Conservation (phyloP, 345 rosid species). For the Lagerstroemia speciosa region DNA sequence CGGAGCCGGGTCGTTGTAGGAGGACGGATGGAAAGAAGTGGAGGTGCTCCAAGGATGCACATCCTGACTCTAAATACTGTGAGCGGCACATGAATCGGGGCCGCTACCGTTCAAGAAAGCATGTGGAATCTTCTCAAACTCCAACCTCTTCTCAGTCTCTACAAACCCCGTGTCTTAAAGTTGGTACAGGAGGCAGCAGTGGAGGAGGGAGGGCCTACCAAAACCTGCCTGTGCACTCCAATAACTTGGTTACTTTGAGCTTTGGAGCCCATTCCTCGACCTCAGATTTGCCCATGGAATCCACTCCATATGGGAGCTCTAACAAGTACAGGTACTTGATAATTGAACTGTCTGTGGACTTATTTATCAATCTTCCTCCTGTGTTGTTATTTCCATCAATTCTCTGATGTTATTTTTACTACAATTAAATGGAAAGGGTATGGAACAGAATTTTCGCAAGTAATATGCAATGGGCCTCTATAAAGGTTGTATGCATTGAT, state of each 20-base stretch:
- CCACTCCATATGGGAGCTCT: constrained; percentile 14
- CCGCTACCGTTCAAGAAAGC: constrained; percentile 58
- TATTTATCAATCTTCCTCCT: neutral
- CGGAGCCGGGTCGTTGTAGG: constrained; percentile 80
- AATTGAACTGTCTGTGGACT: neutral
- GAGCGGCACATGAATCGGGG: constrained; percentile 49
- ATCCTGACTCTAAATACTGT: constrained; percentile 54
- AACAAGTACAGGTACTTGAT: constrained; percentile 13
- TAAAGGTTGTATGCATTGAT: neutral
- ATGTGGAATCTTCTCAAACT: constrained; percentile 36
- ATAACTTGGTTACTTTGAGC: constrained; percentile 11
- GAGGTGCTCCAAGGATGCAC: constrained; percentile 88
- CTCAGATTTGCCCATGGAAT: constrained; percentile 13
- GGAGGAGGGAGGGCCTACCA: constrained; percentile 19
- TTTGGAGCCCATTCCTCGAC: constrained; percentile 13
- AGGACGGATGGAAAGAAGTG: constrained; percentile 90
- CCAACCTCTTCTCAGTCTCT: constrained; percentile 25
- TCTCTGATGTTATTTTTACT: neutral
- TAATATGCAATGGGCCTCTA: neutral
- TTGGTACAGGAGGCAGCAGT: constrained; percentile 19
- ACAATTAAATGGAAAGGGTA: neutral
- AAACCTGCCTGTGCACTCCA: constrained; percentile 16
- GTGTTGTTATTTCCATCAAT: neutral
- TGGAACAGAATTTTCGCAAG: neutral
- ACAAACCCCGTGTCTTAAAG: constrained; percentile 15